Percentiles rank a stretch among this genome's conserved stretches.
phyloP scores from a whole-genome alignment of 305 asterid genomes.

The Fraxinus angustifolia region DNA sequence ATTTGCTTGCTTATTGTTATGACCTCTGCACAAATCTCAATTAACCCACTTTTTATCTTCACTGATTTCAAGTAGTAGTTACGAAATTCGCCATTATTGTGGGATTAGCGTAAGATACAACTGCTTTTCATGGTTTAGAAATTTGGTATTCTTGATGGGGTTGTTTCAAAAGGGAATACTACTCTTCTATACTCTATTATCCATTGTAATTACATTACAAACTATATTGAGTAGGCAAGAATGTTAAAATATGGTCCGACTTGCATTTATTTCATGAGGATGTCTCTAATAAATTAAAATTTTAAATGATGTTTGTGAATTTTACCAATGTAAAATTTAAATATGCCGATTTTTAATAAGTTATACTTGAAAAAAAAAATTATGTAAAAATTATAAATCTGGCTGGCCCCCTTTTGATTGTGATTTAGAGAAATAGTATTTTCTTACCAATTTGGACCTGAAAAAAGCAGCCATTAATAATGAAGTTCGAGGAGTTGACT shows the following conservation, averaged over 20 bases:
- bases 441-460: not conserved
- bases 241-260: not conserved
- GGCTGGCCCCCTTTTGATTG: not conserved
- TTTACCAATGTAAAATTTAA: not conserved
- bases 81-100: not conserved
- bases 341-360: not conserved
- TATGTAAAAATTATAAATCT: not conserved
- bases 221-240: not conserved
- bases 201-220: not conserved
- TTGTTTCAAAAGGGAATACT: conserved; percentile 3
- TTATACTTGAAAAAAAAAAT: not conserved
- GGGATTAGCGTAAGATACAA: conserved; percentile 27
- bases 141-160: conserved; percentile 22
- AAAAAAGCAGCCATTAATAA: not conserved
- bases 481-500: not conserved
- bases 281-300: not conserved
- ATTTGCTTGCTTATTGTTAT: not conserved
- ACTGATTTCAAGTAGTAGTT: not conserved
- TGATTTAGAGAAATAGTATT: not conserved
- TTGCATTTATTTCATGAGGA: not conserved
- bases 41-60: not conserved
- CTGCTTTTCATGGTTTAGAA: conserved; percentile 29
- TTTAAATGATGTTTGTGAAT: not conserved
- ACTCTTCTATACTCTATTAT: not conserved
- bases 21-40: conserved; percentile 26